Conservation (phyloP, 495 filamentous ascomycete genomes). For the Rostrohypoxylon terebratum region DNA sequence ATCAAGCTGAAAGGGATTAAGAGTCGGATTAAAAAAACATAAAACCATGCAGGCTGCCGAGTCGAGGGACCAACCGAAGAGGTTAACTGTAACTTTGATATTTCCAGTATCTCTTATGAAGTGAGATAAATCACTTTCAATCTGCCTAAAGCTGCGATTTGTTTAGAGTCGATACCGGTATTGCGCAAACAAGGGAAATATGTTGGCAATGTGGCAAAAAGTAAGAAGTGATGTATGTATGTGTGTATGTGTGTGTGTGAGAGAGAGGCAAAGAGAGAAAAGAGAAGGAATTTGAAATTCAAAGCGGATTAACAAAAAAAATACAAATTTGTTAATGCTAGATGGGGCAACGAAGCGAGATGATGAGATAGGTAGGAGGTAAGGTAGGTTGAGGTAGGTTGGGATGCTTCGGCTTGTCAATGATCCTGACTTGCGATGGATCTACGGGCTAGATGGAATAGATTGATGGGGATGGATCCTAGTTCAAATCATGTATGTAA, state of each 20-base stretch:
- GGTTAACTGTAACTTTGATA: slow-evolving; percentile 8
- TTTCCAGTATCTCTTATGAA: slow-evolving; percentile 19
- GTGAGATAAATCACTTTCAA: slow-evolving; percentile 8
- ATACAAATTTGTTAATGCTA: slow-evolving; percentile 24
- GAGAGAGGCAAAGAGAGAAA: slow-evolving; percentile 22
- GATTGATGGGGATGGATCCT: slow-evolving; percentile 44
- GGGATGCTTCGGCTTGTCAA: slow-evolving; percentile 44
- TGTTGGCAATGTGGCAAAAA: slow-evolving; percentile 30
- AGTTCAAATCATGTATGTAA: slow-evolving; percentile 38
- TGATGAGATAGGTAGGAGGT: slow-evolving; percentile 47
- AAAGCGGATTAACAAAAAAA: slow-evolving; percentile 11
- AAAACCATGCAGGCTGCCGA: slow-evolving; percentile 38
- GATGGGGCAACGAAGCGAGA: slow-evolving; percentile 48
- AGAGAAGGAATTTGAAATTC: slow-evolving; percentile 3
- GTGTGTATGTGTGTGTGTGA: slow-evolving; percentile 22
- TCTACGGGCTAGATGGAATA: slow-evolving; percentile 12
- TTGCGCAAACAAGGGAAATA: slow-evolving; percentile 25
- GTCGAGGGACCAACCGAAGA: slow-evolving; percentile 31
- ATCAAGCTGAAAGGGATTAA: slow-evolving; percentile 45
- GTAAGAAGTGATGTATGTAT: slow-evolving; percentile 35
- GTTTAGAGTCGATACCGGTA: slow-evolving; percentile 26
- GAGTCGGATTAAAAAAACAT: slow-evolving; percentile 30
- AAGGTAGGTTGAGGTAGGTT: slow-evolving; percentile 39
- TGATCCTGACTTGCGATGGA: slow-evolving; percentile 42
- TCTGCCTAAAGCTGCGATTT: background rate